These are phyloP conservation scores for Russula abietina DNA, from an alignment of 768 basidiomycete genomes.

Conservation along the genomic window DNA sequence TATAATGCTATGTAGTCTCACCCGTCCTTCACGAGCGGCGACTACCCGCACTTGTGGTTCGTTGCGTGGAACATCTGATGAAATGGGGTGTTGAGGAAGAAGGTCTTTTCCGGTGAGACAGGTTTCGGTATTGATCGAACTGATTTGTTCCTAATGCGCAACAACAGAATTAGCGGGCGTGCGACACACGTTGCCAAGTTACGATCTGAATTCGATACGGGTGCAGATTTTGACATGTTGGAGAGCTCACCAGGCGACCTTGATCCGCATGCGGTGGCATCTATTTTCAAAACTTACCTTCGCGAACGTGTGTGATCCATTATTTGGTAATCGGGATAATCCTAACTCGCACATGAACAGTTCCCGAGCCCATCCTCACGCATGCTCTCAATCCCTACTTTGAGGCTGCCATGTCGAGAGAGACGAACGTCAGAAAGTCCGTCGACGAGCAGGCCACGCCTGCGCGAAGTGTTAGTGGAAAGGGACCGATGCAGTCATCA, in stretches of 20 bases:
- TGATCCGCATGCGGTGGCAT: slow-evolving; percentile 91
- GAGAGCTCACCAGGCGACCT: slow-evolving; percentile 78
- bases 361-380: slow-evolving; percentile 84
- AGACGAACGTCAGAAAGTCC: slow-evolving; percentile 37
- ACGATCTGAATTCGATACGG: slow-evolving; percentile 76
- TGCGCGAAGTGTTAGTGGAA: slow-evolving; percentile 14
- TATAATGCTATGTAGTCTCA: slow-evolving; percentile 3
- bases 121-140: not conserved
- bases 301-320: slow-evolving; percentile 69
- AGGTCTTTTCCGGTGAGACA: slow-evolving; percentile 71
- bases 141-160: slow-evolving; percentile 4
- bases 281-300: slow-evolving; percentile 87
- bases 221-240: slow-evolving; percentile 80
- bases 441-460: slow-evolving; percentile 15
- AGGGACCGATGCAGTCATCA: slow-evolving; percentile 14
- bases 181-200: slow-evolving; percentile 73
- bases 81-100: slow-evolving; percentile 83
- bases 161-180: slow-evolving; percentile 69
- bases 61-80: slow-evolving; percentile 78
- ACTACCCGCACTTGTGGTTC: slow-evolving; percentile 70
- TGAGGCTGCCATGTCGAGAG: slow-evolving; percentile 64
- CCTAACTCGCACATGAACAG: slow-evolving; percentile 37
- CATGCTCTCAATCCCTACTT: slow-evolving; percentile 64
- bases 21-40: slow-evolving; percentile 27
- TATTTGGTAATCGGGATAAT: slow-evolving; percentile 14